Percentiles rank a stretch among this genome's conserved stretches.
Conservation (phyloP, 176 grass and related monocot species). For the Oryza meridionalis region DNA sequence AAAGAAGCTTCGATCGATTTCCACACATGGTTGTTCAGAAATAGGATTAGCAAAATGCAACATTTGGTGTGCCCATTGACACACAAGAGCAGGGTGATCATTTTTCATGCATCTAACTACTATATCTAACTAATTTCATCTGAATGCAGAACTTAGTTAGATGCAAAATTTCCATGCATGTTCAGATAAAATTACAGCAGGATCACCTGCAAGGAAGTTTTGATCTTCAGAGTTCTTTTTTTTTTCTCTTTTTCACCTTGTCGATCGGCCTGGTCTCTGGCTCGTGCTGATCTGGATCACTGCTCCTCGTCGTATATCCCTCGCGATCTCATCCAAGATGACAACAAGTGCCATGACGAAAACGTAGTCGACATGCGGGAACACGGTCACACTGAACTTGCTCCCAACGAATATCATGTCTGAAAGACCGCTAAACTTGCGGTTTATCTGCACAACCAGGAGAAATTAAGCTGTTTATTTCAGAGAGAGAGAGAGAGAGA, state of each 20-base stretch:
- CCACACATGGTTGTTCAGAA: neutral
- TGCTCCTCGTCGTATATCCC: too few species aligned
- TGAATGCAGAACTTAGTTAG: neutral
- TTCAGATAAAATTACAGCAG: neutral
- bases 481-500: too few species aligned
- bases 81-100: neutral
- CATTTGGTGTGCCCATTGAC: neutral
- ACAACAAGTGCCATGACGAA: conserved; percentile 46
- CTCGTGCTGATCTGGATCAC: too few species aligned
- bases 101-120: neutral
- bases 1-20: neutral
- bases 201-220: neutral
- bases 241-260: too few species aligned
- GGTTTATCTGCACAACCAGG: conserved; percentile 46
- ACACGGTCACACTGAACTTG: conserved; percentile 44
- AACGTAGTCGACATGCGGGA: conserved; percentile 41
- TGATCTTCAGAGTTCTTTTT: too few species aligned
- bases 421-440: conserved; percentile 24
- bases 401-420: conserved; percentile 36
- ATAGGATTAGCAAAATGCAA: neutral
- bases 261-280: too few species aligned
- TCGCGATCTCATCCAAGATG: conserved; percentile 40
- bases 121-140: neutral
- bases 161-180: neutral
- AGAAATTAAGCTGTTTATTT: too few species aligned